Evolutionary conservation across 768 basidiomycete species (phyloP), one percentile per base, ranked within the genome.

Genomic region (Pholiota molesta): DNA sequence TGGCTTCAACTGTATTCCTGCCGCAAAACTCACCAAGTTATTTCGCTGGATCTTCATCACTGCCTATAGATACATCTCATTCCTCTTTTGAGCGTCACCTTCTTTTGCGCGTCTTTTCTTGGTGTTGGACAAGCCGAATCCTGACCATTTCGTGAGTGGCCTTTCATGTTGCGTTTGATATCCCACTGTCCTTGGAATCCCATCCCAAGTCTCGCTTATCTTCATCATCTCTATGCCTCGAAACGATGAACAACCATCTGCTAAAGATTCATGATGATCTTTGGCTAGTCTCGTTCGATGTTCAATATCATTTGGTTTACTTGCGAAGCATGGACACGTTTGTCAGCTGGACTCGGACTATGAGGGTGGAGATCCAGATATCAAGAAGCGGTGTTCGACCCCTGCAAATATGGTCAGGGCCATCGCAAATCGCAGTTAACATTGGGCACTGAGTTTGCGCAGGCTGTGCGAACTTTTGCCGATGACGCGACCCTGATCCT

Each of bases 391-490:
- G 39, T 23, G 8, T 57, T 35, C 21, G 23, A 33, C 17, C 54
- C 40, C 40, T 57, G 61, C 49, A 28, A 26, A 47, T n/a, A 52
- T 26, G 49, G 17, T 28, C 39, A 28, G 42, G 57, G 35, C 31
- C 44, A 58, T 31, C 47, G 45, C 56, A 52, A 35, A 54, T 19
- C 21, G 52, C 21, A 33, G 26, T 28, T 13, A 17, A 23, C 52
- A 33, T 4, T 54, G 52, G 13, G 21, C n/a, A 16, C n/a, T 42
- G 40, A 13, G 23, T 19, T 28, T 14, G n/a, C 29, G 23, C 21
- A 28, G 13, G 49, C 52, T 57, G 54, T 28, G 63, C 63, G 63
- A 64, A 40, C 52, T 55, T 64, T 61, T 61, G 56, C 63, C 60
- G 63, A 60, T 57, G 51, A 49, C 39, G 52, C 60, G 57, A 64